Evolutionary conservation across 23 red algal species (phyloP).

Genomic region (Gracilariopsis chorda): DNA sequence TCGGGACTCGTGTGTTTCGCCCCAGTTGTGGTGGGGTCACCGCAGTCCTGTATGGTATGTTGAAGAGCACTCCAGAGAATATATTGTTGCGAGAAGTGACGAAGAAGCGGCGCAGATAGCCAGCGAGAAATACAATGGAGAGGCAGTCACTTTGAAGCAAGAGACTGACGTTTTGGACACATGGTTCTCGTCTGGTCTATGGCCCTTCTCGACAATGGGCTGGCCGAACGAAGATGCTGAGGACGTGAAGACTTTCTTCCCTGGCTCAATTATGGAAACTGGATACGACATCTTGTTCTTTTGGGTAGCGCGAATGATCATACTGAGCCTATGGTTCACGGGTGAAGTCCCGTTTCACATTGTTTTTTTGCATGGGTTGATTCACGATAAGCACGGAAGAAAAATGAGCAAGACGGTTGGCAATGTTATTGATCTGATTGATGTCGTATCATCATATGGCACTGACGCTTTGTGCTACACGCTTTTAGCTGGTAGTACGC

Average conservation of each 20-base stretch:
- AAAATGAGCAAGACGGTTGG: conserved; percentile 99
- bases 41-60: conserved; percentile 95
- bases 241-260: conserved; percentile 85
- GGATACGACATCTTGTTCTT: conserved; percentile 99
- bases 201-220: conserved; percentile 97
- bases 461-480: conserved; percentile 94
- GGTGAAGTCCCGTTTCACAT: conserved; percentile 81
- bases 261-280: conserved; percentile 91
- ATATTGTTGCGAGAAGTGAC: conserved; percentile 79
- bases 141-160: conserved; percentile 56
- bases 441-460: conserved; percentile 84
- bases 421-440: conserved; percentile 96
- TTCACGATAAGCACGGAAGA: conserved; percentile 82
- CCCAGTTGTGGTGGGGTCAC: conserved; percentile 99
- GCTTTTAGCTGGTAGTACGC: conserved; percentile 84
- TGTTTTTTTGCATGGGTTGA: conserved; percentile 94
- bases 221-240: conserved; percentile 84
- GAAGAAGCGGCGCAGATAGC: conserved; percentile 64
- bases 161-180: conserved; percentile 97
- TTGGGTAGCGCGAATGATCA: conserved; percentile 99
- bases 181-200: conserved; percentile 99
- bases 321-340: conserved; percentile 85
- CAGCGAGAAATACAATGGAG: conserved; percentile 53
- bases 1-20: conserved; percentile 95
- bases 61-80: conserved; percentile 42